phyloP scores from a whole-genome alignment of 2,329 filamentous ascomycete genomes.

The Penicillium concentricum region DNA sequence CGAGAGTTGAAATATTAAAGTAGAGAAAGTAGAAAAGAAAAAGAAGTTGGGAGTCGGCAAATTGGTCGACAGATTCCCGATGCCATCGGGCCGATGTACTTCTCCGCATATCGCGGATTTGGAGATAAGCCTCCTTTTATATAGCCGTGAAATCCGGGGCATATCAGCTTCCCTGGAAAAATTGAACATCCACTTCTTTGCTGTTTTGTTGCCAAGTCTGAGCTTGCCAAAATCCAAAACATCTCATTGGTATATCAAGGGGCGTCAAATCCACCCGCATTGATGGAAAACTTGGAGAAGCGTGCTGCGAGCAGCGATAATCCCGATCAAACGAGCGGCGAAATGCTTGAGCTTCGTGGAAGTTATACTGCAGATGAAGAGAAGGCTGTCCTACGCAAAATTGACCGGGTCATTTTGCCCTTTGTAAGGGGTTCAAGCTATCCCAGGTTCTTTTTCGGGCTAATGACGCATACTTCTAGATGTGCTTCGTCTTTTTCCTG shows the following conservation, averaged over 20 bases:
- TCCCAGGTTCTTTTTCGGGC: neutral
- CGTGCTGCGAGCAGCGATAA: constrained; percentile 7
- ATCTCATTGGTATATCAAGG: neutral
- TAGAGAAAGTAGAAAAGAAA: neutral
- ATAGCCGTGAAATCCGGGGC: neutral
- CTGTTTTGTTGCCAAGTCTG: neutral
- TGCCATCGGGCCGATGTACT: constrained; percentile 10
- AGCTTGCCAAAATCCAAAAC: neutral
- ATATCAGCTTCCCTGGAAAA: neutral
- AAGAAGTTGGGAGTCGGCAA: constrained; percentile 8
- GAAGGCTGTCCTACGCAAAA: constrained; percentile 19
- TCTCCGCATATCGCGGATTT: constrained; percentile 5
- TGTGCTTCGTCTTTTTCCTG: constrained; percentile 47
- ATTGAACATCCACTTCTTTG: neutral
- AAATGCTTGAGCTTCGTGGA: constrained; percentile 6
- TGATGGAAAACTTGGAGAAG: constrained; percentile 10
- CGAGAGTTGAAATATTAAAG: neutral
- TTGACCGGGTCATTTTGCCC: constrained; percentile 20
- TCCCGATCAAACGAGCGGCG: neutral
- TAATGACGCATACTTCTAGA: constrained; percentile 21
- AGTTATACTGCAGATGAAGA: constrained; percentile 15
- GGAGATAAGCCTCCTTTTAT: neutral
- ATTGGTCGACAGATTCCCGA: constrained; percentile 14
- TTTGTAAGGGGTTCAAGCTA: constrained; percentile 11
- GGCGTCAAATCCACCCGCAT: neutral